A percentile compares a stretch with the other conserved stretches of the same genome.
phyloP scores from a whole-genome alignment of 352 stramenopile species.

The Pythium dissimile region DNA sequence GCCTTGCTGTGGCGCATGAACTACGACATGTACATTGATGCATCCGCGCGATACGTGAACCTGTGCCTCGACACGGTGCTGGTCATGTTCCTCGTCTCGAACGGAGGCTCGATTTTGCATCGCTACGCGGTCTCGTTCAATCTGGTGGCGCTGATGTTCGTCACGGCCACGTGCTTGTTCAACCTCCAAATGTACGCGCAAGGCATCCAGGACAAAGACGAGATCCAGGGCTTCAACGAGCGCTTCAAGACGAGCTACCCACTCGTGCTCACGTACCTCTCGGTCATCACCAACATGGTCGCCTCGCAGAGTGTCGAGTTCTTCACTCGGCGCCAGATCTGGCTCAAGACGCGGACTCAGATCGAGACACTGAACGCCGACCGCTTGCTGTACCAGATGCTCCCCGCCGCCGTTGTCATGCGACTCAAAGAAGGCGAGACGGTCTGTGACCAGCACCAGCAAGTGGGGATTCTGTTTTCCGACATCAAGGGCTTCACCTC shows the following conservation, averaged over 20 bases:
- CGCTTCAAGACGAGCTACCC: slow-evolving; percentile 83
- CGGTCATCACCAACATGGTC: slow-evolving; percentile 74
- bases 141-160: slow-evolving; percentile 42
- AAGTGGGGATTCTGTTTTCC: slow-evolving; percentile 88
- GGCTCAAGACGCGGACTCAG: slow-evolving; percentile 81
- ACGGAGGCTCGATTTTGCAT: slow-evolving; percentile 73
- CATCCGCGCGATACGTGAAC: slow-evolving; percentile 67
- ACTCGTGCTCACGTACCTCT: slow-evolving; percentile 78
- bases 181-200: slow-evolving; percentile 50
- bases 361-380: slow-evolving; percentile 84
- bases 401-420: slow-evolving; percentile 79
- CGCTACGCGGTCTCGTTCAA: slow-evolving; percentile 69
- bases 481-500: slow-evolving; percentile 92
- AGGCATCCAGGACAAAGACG: slow-evolving; percentile 16
- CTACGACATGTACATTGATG: slow-evolving; percentile 53
- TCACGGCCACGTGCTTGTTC: slow-evolving; percentile 39
- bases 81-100: slow-evolving; percentile 83
- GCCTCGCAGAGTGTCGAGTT: slow-evolving; percentile 79
- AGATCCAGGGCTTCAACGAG: slow-evolving; percentile 51
- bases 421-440: slow-evolving; percentile 81
- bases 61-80: slow-evolving; percentile 77
- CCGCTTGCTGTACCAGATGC: slow-evolving; percentile 83
- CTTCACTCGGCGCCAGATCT: slow-evolving; percentile 80
- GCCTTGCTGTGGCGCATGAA: slow-evolving; percentile 57
- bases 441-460: slow-evolving; percentile 83